A percentile compares a stretch with the other conserved stretches of the same genome.
Conservation (phyloP, 176 grass and related monocot species). For the Chloris gayana region DNA sequence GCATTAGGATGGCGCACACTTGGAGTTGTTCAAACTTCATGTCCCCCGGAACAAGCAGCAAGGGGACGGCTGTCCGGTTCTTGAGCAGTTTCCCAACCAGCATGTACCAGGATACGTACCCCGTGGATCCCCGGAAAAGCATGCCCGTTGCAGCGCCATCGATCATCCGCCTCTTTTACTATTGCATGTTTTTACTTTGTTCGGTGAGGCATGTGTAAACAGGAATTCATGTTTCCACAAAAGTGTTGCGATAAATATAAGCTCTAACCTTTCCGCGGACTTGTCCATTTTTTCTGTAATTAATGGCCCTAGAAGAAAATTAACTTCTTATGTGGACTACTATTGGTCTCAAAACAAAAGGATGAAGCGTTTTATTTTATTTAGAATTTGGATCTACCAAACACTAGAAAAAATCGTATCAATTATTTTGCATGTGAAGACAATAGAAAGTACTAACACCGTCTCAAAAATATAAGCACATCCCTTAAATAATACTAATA, state of each 20-base stretch:
- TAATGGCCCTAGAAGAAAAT: too few species aligned
- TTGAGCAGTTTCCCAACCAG: constrained; percentile 21
- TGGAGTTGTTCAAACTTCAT: constrained; percentile 28
- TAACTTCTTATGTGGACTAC: too few species aligned
- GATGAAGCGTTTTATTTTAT: neutral
- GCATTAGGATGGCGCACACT: neutral
- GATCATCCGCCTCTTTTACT: too few species aligned
- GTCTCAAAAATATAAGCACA: too few species aligned
- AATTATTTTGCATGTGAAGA: neutral
- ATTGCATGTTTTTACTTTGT: neutral
- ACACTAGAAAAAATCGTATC: neutral
- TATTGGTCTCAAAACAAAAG: neutral
- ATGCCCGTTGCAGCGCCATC: too few species aligned
- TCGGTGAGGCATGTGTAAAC: neutral
- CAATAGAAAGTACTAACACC: too few species aligned
- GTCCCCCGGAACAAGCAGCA: constrained; percentile 25
- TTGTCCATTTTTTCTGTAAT: too few species aligned
- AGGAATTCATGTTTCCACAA: neutral
- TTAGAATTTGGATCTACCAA: neutral
- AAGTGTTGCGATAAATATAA: too few species aligned
- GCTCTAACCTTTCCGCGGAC: too few species aligned
- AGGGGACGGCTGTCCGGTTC: neutral
- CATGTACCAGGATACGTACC: neutral
- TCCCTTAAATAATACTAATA: too few species aligned
- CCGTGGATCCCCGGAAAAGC: neutral